Evolutionary conservation across 2,329 filamentous ascomycete genomes (phyloP), one percentile per base, ranked within the genome.

Genomic region (Aspergillus quadrilineatus): DNA sequence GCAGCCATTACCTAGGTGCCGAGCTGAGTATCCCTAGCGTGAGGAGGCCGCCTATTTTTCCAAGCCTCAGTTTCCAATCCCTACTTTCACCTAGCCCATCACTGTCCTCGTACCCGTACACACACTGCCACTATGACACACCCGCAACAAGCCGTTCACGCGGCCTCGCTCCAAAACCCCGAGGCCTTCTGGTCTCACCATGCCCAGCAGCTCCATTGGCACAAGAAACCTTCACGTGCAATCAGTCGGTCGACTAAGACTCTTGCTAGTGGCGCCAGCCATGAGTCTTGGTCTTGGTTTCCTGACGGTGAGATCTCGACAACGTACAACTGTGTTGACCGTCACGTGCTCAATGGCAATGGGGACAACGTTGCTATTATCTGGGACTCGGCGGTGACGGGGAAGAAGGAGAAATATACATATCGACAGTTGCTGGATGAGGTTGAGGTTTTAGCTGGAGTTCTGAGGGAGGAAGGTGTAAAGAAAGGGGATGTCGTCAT

Each of bases 271-370:
- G 86, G 86, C 55, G 75, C 79, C n/a, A 77, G 79, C 14, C 87
- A 96, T 69, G 81, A 85, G 42, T 86, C 89, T 68, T 97, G 92
- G 92, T 84, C 85, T 60, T 97, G 93, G 93, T 97, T 96, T 65
- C 85, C 89, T 0, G 90, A 86, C 60, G 93, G 92, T 60, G 86
- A 94, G 76, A 89, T 97, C 64, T 94, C 89, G 39, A 96, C 91
- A 0, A 91, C 89, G 64, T 96, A 91, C 79, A 97, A 97, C 72
- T 95, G 91, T 70, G 79, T 97, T 12, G 92, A 96, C 73, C 82
- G 92, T 12, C 92, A 97, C 74, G 91, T 97, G n/a, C 77, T 83
- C 36, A 85, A 84, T 5, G 90, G 92, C n/a, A 80, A 87, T 62
- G 92, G 92, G 12, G 81, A 88, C 45, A 77, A 82, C 49, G 80